A percentile compares a stretch with the other conserved stretches of the same genome.
Conservation (phyloP, 2,329 filamentous ascomycete species). For the Hansfordia pulvinata region DNA sequence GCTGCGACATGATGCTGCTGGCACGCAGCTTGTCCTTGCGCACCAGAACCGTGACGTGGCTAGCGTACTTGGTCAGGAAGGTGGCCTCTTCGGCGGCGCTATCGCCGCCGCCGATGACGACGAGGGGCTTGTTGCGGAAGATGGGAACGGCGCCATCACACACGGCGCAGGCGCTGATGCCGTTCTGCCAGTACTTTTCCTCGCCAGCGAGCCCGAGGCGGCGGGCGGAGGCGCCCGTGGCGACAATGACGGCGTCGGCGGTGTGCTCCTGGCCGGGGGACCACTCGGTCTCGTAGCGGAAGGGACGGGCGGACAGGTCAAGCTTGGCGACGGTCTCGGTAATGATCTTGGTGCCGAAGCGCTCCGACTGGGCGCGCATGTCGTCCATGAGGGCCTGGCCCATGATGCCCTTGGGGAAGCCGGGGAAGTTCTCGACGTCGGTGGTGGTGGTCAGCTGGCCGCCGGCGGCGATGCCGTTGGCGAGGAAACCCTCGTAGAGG, state of each 20-base stretch:
- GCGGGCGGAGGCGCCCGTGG: conserved; percentile 85
- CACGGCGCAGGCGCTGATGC: conserved; percentile 90
- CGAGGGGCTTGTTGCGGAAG: conserved; percentile 89
- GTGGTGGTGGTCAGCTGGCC: conserved; percentile 97
- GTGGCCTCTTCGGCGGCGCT: conserved; percentile 94
- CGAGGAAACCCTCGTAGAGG: conserved; percentile 95
- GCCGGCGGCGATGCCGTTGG: conserved; percentile 89
- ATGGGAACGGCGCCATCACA: conserved; percentile 96
- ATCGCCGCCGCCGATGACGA: conserved; percentile 93
- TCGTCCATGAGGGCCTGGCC: conserved; percentile 85
- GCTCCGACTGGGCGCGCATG: conserved; percentile 84
- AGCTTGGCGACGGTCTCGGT: conserved; percentile 85
- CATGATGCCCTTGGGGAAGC: conserved; percentile 81
- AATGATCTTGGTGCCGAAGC: conserved; percentile 86
- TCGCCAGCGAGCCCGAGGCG: conserved; percentile 75
- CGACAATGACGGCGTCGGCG: conserved; percentile 84
- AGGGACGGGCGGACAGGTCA: conserved; percentile 72
- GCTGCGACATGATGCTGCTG: conserved; percentile 81
- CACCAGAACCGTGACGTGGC: conserved; percentile 88
- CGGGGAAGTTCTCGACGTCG: conserved; percentile 96
- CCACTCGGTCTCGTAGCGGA: conserved; percentile 90
- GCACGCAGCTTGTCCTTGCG: conserved; percentile 77
- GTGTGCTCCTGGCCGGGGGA: conserved; percentile 72
- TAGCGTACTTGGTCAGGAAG: conserved; percentile 95
- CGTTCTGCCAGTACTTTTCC: conserved; percentile 94